Percentiles rank a stretch among this genome's conserved stretches.
Evolutionary conservation across 2,329 filamentous ascomycete genomes (phyloP).

Genomic region (Cladosporium sp.): DNA sequence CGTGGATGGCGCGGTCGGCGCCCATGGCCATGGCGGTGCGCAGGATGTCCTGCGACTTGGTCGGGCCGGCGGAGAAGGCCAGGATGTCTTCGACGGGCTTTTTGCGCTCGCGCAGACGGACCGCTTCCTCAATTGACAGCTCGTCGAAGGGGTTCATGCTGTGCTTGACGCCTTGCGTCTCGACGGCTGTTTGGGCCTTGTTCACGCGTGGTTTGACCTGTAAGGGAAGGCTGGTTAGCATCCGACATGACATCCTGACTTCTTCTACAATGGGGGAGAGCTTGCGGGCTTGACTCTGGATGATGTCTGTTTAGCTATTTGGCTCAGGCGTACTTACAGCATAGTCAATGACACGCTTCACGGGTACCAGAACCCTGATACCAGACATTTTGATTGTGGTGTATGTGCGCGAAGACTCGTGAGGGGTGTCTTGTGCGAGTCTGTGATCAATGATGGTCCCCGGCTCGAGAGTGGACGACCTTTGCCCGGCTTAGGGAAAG

Average conservation of each 20-base stretch:
- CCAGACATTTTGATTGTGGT: conserved; percentile 37
- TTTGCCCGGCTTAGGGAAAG: background rate
- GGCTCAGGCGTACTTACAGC: conserved; percentile 40
- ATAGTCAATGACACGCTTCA: conserved; percentile 58
- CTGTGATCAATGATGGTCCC: background rate
- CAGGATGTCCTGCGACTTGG: conserved; percentile 83
- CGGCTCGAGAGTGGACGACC: too few relatives aligned
- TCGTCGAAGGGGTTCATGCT: conserved; percentile 99
- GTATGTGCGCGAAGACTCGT: background rate
- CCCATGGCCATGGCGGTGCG: conserved; percentile 99
- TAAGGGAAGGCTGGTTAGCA: conserved; percentile 2
- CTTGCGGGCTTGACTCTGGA: conserved; percentile 6
- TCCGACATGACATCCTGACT: conserved; percentile 1
- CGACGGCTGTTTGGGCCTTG: conserved; percentile 76
- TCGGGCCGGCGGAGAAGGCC: conserved; percentile 78
- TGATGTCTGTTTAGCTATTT: too few relatives aligned
- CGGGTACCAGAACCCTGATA: conserved; percentile 52
- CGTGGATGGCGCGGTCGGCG: conserved; percentile 85
- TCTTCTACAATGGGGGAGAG: background rate
- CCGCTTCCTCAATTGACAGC: conserved; percentile 93
- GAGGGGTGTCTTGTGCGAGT: background rate
- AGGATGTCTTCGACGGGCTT: conserved; percentile 82
- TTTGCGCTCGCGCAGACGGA: conserved; percentile 85
- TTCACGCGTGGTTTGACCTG: conserved; percentile 69
- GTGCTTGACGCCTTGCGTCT: conserved; percentile 91